These are phyloP conservation scores for Ophiostoma himal-ulmi DNA, from an alignment of 2,329 filamentous ascomycete genomes.

Conservation along the genomic window DNA sequence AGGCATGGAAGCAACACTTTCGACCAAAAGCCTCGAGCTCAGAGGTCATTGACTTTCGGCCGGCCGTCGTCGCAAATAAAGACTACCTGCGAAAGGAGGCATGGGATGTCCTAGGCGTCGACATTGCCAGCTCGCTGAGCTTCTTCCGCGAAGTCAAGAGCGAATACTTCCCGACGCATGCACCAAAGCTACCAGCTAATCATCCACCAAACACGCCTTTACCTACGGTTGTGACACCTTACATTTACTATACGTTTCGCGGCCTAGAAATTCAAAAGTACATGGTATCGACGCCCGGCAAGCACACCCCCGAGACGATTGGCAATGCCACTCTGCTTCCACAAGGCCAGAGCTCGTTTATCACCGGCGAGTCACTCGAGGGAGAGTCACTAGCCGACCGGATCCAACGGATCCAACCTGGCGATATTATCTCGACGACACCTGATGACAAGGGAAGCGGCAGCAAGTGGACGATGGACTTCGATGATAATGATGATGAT, in stretches of 20 bases:
- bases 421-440: constrained; percentile 46
- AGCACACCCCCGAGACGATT: background rate
- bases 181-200: background rate
- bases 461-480: constrained; percentile 50
- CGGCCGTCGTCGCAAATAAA: constrained; percentile 53
- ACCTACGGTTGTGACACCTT: constrained; percentile 63
- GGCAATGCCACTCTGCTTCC: constrained; percentile 5
- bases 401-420: constrained; percentile 36
- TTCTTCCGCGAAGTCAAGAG: constrained; percentile 49
- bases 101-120: constrained; percentile 39
- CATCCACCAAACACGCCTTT: constrained; percentile 15
- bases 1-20: constrained; percentile 49
- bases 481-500: background rate
- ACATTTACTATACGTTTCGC: constrained; percentile 58
- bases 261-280: constrained; percentile 54
- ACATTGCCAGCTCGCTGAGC: constrained; percentile 33
- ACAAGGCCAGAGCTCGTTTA: constrained; percentile 12
- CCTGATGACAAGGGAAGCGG: constrained; percentile 42
- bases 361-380: constrained; percentile 1
- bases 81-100: constrained; percentile 63
- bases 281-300: constrained; percentile 43
- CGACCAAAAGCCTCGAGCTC: constrained; percentile 30
- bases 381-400: background rate
- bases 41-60: constrained; percentile 55
- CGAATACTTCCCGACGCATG: background rate